These are phyloP conservation scores for Ilex asprella DNA, from an alignment of 257 asterid species.

Conservation along the genomic window DNA sequence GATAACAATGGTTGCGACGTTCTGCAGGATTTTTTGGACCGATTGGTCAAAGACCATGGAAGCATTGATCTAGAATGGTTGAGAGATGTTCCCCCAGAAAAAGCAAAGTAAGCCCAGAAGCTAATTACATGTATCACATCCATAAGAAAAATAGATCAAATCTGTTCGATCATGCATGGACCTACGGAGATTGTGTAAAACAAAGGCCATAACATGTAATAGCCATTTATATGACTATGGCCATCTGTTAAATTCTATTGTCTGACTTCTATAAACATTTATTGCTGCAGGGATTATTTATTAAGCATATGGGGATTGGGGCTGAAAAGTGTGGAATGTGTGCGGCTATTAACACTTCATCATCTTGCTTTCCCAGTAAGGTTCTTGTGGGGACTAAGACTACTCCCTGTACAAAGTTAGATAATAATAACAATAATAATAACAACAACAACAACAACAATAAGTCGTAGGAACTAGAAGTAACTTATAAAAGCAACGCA, in stretches of 20 bases:
- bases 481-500: too few relatives aligned
- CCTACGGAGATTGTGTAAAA: too few relatives aligned
- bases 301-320: constrained; percentile 87
- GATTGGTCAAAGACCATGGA: constrained; percentile 74
- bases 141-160: too few relatives aligned
- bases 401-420: too few relatives aligned
- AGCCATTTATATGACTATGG: too few relatives aligned
- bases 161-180: too few relatives aligned
- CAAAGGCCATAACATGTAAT: too few relatives aligned
- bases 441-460: too few relatives aligned
- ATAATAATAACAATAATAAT: too few relatives aligned
- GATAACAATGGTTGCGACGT: constrained; percentile 12
- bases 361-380: constrained; percentile 97
- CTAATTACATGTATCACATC: too few relatives aligned
- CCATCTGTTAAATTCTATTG: too few relatives aligned
- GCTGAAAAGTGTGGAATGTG: constrained; percentile 91
- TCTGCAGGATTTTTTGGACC: constrained; percentile 78
- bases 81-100: constrained; percentile 72
- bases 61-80: constrained; percentile 91
- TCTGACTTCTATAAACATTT: constrained; percentile 2
- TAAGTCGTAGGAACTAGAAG: too few relatives aligned
- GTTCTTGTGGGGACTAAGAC: neutral
- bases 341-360: constrained; percentile 85
- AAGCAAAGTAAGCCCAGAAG: constrained; percentile 54
- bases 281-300: constrained; percentile 71